A percentile compares a stretch with the other conserved stretches of the same genome.
phyloP scores from a whole-genome alignment of 768 basidiomycete species.

The Suillus paluster region DNA sequence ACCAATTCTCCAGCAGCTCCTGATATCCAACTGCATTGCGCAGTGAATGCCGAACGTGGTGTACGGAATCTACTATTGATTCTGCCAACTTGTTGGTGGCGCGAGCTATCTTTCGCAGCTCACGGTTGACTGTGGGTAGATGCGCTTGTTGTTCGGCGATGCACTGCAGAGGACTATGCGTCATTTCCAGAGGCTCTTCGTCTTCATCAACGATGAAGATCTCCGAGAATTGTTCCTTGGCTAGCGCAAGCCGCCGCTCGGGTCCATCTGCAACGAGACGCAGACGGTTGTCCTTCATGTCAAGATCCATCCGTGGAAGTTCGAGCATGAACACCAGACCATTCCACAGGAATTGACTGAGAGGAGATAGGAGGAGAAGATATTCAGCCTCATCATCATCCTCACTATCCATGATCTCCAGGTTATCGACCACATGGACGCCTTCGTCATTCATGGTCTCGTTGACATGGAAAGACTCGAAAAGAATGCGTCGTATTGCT shows the following conservation, averaged over 20 bases:
- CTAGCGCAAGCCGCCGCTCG: slow-evolving; percentile 68
- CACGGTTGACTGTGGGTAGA: slow-evolving; percentile 85
- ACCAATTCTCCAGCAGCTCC: slow-evolving; percentile 93
- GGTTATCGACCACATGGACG: slow-evolving; percentile 46
- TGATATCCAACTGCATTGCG: slow-evolving; percentile 66
- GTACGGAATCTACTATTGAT: slow-evolving; percentile 90
- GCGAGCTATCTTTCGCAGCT: slow-evolving; percentile 88
- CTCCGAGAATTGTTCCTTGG: slow-evolving; percentile 79
- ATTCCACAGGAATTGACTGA: slow-evolving; percentile 88
- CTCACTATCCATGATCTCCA: slow-evolving; percentile 49
- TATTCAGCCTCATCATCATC: slow-evolving; percentile 70
- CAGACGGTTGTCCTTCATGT: slow-evolving; percentile 86
- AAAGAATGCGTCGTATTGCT: slow-evolving; percentile 76
- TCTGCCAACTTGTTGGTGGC: slow-evolving; percentile 91
- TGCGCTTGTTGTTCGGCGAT: slow-evolving; percentile 87
- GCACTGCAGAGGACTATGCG: slow-evolving; percentile 49
- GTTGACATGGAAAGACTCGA: slow-evolving; percentile 82
- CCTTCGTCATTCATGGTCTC: slow-evolving; percentile 60
- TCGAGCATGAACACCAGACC: slow-evolving; percentile 83
- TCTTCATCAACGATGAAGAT: slow-evolving; percentile 71
- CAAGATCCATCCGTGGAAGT: slow-evolving; percentile 78
- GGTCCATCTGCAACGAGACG: slow-evolving; percentile 92
- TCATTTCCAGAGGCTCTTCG: slow-evolving; percentile 50
- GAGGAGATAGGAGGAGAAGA: slow-evolving; percentile 84
- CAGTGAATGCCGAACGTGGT: slow-evolving; percentile 77